Percentiles rank a stretch among this genome's conserved stretches.
Evolutionary conservation across 805 yeast species (phyloP).

Genomic region (Candida schatavii): DNA sequence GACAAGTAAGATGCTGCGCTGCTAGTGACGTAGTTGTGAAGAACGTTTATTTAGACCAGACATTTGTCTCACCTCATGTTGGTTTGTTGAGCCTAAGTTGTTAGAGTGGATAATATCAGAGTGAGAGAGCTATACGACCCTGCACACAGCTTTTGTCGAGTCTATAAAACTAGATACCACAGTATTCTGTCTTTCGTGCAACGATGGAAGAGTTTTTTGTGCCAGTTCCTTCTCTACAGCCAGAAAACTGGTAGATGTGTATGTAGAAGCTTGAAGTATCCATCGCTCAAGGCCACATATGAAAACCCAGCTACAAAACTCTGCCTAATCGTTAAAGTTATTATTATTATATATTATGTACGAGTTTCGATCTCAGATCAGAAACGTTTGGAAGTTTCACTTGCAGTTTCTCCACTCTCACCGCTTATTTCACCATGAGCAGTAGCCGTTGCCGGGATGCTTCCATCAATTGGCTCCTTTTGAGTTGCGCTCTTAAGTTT

Average conservation of each 20-base stretch:
- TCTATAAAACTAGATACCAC: no score
- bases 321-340: background rate
- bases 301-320: no score
- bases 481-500: slow-evolving; percentile 27
- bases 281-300: no score
- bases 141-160: no score
- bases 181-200: background rate
- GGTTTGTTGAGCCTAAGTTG: background rate
- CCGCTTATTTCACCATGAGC: slow-evolving; percentile 13
- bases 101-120: no score
- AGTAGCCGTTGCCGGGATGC: slow-evolving; percentile 11
- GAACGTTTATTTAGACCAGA: background rate
- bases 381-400: slow-evolving; percentile 7
- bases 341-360: background rate
- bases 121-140: no score
- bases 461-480: slow-evolving; percentile 11
- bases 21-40: background rate
- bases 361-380: background rate
- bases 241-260: no score
- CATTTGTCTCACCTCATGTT: background rate
- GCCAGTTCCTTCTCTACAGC: no score
- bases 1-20: no score
- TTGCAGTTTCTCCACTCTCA: slow-evolving; percentile 8
- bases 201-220: no score
- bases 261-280: no score